Base-by-base conservation (phyloP, 345 rosid genomes). In the Carallia brachiata region DNA sequence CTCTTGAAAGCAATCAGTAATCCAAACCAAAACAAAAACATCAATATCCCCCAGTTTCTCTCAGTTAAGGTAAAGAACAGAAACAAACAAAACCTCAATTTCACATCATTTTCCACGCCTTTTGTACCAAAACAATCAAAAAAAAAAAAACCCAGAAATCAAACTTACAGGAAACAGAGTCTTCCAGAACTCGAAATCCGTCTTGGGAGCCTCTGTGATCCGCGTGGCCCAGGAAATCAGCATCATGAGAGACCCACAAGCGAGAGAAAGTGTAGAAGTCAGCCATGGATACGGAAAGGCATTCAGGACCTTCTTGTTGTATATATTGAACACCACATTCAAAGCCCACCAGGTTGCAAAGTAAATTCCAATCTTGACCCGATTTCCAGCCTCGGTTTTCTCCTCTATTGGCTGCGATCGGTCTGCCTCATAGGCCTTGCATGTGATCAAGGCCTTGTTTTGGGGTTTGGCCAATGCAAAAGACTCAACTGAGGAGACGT, bases 281-380 rank as follows among this genome's bases (percentile, higher is more conserved):
- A 92, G 89, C 99, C 99, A 95, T 6, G 97, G 98, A 76, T 80
- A 95, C 53, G 99, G 98, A 63, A 89, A 95, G 12, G 89, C 99
- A 68, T 92, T 95, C 85, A 95, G 69, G n/a, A 90, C 99, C 86
- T 95, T 95, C 86, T 95, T 95, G 79, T 95, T 90, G 77, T 92
- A 95, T 36, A 95, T 92, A 74, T 95, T 95, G 80, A 92, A 95
- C 72, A 95, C 97, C 37, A 95, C 97, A 75, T 95, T 92, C 75
- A 76, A 78, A 75, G 78, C 68, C 74, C 68, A 67, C 73, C 99
- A 95, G 1, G 93, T 85, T 13, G 97, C 98, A 30, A 90, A 95
- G 71, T 89, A 95, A 44, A 92, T 70, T 63, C 96, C 96, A 66
- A 92, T 92, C 62, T 83, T 95, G n/a, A 89, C 27, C 74, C 17